Conservation (phyloP, 2,329 filamentous ascomycete genomes). For the Diaporthe citri region DNA sequence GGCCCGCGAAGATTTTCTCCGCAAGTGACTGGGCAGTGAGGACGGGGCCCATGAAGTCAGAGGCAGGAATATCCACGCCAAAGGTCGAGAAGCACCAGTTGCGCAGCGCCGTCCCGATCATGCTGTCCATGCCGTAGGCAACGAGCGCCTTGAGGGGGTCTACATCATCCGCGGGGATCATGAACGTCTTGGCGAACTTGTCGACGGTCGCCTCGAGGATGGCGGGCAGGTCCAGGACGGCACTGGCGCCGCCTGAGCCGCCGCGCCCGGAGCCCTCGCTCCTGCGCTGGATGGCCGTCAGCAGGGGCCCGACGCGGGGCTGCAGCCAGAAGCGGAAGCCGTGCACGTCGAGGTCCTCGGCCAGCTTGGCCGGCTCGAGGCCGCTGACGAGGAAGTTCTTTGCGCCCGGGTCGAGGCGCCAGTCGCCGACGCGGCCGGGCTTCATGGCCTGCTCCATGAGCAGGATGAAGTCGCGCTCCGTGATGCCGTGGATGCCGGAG, state of each 20-base stretch:
- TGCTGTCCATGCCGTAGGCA: slow-evolving; percentile 55
- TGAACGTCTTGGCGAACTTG: slow-evolving; percentile 42
- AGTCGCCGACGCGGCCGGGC: slow-evolving; percentile 1
- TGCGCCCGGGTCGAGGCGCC: background rate
- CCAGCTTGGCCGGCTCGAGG: slow-evolving; percentile 42
- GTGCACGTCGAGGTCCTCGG: background rate
- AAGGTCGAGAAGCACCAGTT: slow-evolving; percentile 51
- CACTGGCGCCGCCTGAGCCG: background rate
- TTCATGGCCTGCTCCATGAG: slow-evolving; percentile 46
- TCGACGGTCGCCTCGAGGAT: background rate
- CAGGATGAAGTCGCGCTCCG: slow-evolving; percentile 49
- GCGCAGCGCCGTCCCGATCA: slow-evolving; percentile 56
- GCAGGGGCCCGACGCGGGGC: background rate
- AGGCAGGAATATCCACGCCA: slow-evolving; percentile 51
- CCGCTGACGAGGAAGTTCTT: slow-evolving; percentile 42
- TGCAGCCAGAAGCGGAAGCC: slow-evolving; percentile 5
- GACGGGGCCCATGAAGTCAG: slow-evolving; percentile 37
- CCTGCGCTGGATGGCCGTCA: background rate
- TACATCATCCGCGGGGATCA: slow-evolving; percentile 46
- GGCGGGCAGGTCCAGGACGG: background rate
- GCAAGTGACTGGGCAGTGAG: background rate
- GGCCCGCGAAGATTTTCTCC: background rate
- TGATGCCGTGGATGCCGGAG: slow-evolving; percentile 52
- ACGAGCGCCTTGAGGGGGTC: slow-evolving; percentile 46
- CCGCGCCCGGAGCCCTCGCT: background rate